Conservation (phyloP, 441 rosid genomes). For the Euphorbia schlechtendalii region DNA sequence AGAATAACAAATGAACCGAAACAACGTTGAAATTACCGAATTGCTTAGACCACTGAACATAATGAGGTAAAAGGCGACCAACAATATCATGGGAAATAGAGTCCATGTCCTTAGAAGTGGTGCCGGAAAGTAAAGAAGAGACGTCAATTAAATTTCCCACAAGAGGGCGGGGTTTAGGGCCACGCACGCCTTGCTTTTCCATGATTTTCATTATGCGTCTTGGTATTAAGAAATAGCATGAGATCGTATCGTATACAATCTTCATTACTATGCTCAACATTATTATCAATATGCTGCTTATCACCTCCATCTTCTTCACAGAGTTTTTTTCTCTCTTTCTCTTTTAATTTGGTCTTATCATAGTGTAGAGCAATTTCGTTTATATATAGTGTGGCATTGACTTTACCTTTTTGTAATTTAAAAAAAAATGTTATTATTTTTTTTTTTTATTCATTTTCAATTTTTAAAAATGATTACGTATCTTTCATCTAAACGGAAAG, state of each 20-base stretch:
- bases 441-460: too few relatives aligned
- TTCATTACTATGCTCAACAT: slow-evolving; percentile 28
- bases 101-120: slow-evolving; percentile 56
- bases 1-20: too few relatives aligned
- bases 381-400: too few relatives aligned
- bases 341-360: too few relatives aligned
- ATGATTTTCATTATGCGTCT: slow-evolving; percentile 63
- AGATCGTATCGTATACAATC: slow-evolving; percentile 43
- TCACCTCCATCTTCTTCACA: slow-evolving; percentile 18
- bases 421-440: too few relatives aligned
- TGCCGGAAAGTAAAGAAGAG: slow-evolving; percentile 44
- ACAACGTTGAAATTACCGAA: slow-evolving; percentile 69
- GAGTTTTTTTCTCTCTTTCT: too few relatives aligned
- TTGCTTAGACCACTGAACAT: slow-evolving; percentile 63
- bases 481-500: too few relatives aligned
- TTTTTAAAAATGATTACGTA: too few relatives aligned
- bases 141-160: slow-evolving; percentile 69
- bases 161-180: slow-evolving; percentile 65
- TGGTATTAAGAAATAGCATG: slow-evolving; percentile 60
- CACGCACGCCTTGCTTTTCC: slow-evolving; percentile 84
- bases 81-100: slow-evolving; percentile 64
- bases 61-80: slow-evolving; percentile 76
- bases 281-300: slow-evolving; percentile 29
- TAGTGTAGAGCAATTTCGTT: too few relatives aligned
- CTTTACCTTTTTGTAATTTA: too few relatives aligned